Conservation (phyloP, 2,329 filamentous ascomycete species). For the Alternaria angustiovoidea region DNA sequence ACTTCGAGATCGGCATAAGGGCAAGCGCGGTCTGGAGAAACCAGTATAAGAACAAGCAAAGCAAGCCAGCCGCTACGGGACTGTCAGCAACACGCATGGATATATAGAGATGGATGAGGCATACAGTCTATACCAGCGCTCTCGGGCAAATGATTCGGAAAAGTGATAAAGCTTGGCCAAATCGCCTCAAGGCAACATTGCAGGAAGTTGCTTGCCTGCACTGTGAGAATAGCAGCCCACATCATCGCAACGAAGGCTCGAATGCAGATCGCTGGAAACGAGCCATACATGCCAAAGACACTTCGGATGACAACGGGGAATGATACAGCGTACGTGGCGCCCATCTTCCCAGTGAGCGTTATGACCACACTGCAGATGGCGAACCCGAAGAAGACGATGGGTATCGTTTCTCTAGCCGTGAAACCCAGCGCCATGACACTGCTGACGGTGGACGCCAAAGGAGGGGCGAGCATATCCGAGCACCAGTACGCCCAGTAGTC, state of each 20-base stretch:
- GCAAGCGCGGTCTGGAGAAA: slow-evolving; percentile 56
- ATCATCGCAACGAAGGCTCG: slow-evolving; percentile 55
- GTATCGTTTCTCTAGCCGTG: slow-evolving; percentile 58
- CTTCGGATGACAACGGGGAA: slow-evolving; percentile 56
- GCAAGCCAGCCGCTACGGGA: slow-evolving; percentile 54
- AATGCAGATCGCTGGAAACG: slow-evolving; percentile 56
- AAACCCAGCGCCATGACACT: slow-evolving; percentile 56
- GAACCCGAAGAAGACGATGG: slow-evolving; percentile 59
- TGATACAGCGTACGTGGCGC: slow-evolving; percentile 48
- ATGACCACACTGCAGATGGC: slow-evolving; percentile 58
- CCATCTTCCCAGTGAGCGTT: slow-evolving; percentile 59
- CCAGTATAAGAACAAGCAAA: slow-evolving; percentile 63
- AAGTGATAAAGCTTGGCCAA: slow-evolving; percentile 48
- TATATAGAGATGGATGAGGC: no score
- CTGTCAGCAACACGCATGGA: neutral
- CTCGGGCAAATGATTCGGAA: slow-evolving; percentile 50
- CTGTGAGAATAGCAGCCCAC: slow-evolving; percentile 58
- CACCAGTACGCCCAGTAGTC: slow-evolving; percentile 61
- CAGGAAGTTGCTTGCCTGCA: slow-evolving; percentile 57
- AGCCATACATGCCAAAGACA: slow-evolving; percentile 56
- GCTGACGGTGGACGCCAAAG: slow-evolving; percentile 51
- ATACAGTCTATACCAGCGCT: slow-evolving; percentile 42
- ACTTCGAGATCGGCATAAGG: slow-evolving; percentile 55
- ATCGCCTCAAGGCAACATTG: slow-evolving; percentile 57
- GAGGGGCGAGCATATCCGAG: slow-evolving; percentile 57